phyloP scores from a whole-genome alignment of 768 basidiomycete genomes.

The Kwoniella heveanensis region DNA sequence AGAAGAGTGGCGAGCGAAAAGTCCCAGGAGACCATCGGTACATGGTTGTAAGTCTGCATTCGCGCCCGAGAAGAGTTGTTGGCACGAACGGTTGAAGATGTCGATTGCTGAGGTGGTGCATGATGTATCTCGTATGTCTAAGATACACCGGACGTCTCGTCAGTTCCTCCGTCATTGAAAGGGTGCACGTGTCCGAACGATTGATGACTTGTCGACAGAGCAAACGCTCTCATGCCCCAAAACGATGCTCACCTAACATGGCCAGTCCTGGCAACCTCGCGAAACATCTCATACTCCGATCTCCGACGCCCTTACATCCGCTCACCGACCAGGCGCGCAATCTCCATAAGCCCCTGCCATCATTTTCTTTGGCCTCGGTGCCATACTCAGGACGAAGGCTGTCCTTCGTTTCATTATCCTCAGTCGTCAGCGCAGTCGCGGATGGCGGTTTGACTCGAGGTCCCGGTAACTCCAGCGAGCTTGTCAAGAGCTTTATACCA shows the following conservation, averaged over 20 bases:
- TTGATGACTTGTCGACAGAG: too few relatives aligned
- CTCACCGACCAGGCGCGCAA: constrained; percentile 37
- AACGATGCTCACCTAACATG: constrained; percentile 37
- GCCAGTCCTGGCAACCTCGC: constrained; percentile 47
- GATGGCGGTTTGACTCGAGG: background rate
- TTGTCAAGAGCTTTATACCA: constrained; percentile 33
- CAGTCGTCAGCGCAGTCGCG: too few relatives aligned
- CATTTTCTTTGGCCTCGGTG: too few relatives aligned
- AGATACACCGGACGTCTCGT: too few relatives aligned
- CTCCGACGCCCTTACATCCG: constrained; percentile 34
- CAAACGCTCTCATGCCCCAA: background rate
- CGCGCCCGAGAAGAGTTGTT: constrained; percentile 24
- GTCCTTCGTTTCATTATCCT: too few relatives aligned
- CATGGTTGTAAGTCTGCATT: constrained; percentile 42
- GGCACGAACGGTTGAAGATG: constrained; percentile 37
- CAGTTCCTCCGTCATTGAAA: too few relatives aligned
- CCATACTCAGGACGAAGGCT: too few relatives aligned
- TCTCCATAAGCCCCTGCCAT: constrained; percentile 40
- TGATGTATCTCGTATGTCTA: constrained; percentile 47
- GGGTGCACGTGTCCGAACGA: too few relatives aligned
- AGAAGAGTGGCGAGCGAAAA: constrained; percentile 29
- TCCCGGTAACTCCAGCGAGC: constrained; percentile 36
- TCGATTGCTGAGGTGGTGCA: constrained; percentile 33
- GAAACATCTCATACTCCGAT: constrained; percentile 33
- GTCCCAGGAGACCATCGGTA: constrained; percentile 28